Base-by-base conservation (phyloP, 306 rosid genomes). In the Nissolia schottii region DNA sequence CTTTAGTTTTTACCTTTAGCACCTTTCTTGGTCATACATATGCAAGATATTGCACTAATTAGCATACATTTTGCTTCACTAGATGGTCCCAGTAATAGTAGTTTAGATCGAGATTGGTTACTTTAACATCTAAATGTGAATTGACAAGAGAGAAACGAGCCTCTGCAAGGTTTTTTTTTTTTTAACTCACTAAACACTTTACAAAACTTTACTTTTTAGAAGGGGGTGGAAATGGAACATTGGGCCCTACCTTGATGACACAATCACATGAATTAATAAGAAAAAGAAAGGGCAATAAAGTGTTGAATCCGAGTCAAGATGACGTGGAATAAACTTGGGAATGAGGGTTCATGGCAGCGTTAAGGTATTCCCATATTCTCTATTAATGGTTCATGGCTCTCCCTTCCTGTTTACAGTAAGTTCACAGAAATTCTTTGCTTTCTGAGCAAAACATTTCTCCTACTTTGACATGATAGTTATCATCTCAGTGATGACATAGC, bases 221-320 rank as follows among this genome's bases (percentile, higher is more conserved):
- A 43, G 35, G 49, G 48, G n/a, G n/a, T n/a, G n/a, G n/a, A n/a
- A n/a, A n/a, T n/a, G n/a, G n/a, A n/a, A n/a, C n/a, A n/a, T 9
- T 41, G 83, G 91, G 25, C 79, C 87, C 56, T 5, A n/a, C n/a
- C 28, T 67, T 64, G 86, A 83, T 86, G 89, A 85, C 90, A 72
- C 55, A 48, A 70, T 75, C 87, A 32, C 71, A 24, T 43, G 18
- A 57, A 73, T 77, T 49, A 64, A n/a, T n/a, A n/a, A n/a, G n/a
- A n/a, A n/a, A 76, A 74, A 73, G 65, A 9, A 10, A 70, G 73
- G 6, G n/a, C n/a, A n/a, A n/a, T 80, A 91, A 89, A 75, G 86
- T 81, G 66, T 71, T 83, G 64, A 74, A 87, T 87, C 97, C 61
- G 71, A 86, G 89, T 78, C 88, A 73, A 4, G 50, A 83, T 89